A percentile compares a stretch with the other conserved stretches of the same genome.
These are phyloP conservation scores for Asterionellopsis glacialis DNA, from an alignment of 108 stramenopile species.

Conservation along the genomic window DNA sequence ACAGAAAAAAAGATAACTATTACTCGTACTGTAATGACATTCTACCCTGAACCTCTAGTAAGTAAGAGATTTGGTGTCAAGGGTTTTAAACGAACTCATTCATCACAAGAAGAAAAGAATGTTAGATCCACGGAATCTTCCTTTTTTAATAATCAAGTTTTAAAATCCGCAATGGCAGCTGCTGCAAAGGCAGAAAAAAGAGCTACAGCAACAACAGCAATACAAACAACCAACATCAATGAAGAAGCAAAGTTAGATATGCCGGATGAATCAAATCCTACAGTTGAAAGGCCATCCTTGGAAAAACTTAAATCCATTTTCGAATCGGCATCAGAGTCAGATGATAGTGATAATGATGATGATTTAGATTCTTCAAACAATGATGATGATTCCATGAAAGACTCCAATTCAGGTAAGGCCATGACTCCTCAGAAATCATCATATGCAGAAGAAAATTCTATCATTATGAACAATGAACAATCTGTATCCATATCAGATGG, in stretches of 20 bases:
- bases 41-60: slow-evolving; percentile 34
- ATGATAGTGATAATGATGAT: slow-evolving; percentile 21
- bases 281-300: slow-evolving; percentile 25
- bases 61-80: slow-evolving; percentile 53
- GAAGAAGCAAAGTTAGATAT: background rate
- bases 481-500: background rate
- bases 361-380: too few species aligned
- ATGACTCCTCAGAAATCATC: too few species aligned
- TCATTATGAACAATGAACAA: background rate
- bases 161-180: slow-evolving; percentile 13
- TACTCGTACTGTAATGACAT: slow-evolving; percentile 17
- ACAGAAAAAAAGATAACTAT: slow-evolving; percentile 9
- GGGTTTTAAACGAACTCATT: background rate
- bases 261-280: background rate
- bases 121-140: slow-evolving; percentile 15
- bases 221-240: background rate
- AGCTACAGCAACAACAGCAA: background rate
- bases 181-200: background rate
- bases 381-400: background rate
- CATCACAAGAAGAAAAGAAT: background rate
- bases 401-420: too few species aligned
- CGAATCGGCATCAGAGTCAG: slow-evolving; percentile 24
- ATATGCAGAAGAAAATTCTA: too few species aligned
- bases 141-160: slow-evolving; percentile 43
- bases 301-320: slow-evolving; percentile 40